Percentiles rank a stretch among this genome's conserved stretches.
phyloP scores from a whole-genome alignment of 805 yeast species.

The Candida parachauliodes region DNA sequence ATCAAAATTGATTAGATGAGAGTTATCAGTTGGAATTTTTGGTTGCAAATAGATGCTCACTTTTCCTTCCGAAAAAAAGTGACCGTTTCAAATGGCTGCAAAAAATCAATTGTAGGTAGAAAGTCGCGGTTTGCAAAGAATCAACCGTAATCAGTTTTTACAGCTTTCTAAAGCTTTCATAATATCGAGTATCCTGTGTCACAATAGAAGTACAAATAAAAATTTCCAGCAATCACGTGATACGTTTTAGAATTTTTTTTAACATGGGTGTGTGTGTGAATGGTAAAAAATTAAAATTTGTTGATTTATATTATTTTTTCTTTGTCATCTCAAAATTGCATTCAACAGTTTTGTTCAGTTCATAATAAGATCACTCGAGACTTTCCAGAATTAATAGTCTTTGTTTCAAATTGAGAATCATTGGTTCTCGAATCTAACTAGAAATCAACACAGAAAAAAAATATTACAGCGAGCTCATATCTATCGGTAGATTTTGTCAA shows the following conservation, averaged over 20 bases:
- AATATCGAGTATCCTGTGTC: no score
- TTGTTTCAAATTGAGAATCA: neutral
- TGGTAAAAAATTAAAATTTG: neutral
- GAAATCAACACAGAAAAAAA: no score
- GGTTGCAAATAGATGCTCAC: slow-evolving; percentile 5
- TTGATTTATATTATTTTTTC: slow-evolving; percentile 1
- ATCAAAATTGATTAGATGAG: no score
- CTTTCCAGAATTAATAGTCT: no score
- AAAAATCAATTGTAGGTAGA: no score
- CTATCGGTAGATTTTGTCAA: no score
- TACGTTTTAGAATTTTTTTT: neutral
- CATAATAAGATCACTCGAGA: no score
- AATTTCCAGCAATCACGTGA: slow-evolving; percentile 1
- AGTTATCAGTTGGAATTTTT: neutral
- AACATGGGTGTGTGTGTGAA: neutral
- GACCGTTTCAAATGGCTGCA: slow-evolving; percentile 1
- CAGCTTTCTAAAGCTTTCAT: no score
- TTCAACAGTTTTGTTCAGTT: slow-evolving; percentile 1
- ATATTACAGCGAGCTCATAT: no score
- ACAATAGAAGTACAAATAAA: neutral
- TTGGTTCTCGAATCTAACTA: no score
- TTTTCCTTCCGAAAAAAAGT: neutral
- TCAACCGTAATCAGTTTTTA: no score
- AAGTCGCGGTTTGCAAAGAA: no score
- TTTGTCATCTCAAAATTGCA: slow-evolving; percentile 1